Percentiles rank a stretch among this genome's conserved stretches.
These are phyloP conservation scores for Talaromyces islandicus DNA, from an alignment of 2,329 filamentous ascomycete species.

Conservation along the genomic window DNA sequence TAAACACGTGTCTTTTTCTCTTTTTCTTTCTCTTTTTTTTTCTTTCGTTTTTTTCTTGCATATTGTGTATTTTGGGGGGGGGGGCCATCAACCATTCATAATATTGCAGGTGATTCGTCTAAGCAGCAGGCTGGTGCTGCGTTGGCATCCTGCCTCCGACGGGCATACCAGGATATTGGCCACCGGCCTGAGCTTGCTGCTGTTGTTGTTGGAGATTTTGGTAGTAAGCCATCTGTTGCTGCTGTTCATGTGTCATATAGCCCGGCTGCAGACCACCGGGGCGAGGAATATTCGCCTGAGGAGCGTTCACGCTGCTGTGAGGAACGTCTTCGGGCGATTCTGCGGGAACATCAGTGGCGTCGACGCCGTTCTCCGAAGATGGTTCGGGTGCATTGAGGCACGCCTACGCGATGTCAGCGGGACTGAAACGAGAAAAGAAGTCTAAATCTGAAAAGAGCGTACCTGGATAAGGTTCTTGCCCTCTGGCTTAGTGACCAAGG, in stretches of 20 bases:
- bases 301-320: conserved; percentile 67
- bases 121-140: conserved; percentile 75
- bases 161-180: conserved; percentile 69
- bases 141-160: conserved; percentile 72
- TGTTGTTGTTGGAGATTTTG: conserved; percentile 59
- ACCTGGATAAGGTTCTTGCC: conserved; percentile 99
- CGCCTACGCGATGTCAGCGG: conserved; percentile 53
- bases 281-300: conserved; percentile 60
- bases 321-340: conserved; percentile 88
- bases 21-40: background rate
- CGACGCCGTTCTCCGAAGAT: conserved; percentile 72
- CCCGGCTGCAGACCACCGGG: conserved; percentile 65
- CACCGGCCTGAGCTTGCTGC: conserved; percentile 59
- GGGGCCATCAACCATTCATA: background rate
- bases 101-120: conserved; percentile 14
- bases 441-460: conserved; percentile 29
- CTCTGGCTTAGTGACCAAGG: conserved; percentile 94
- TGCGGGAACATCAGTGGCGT: conserved; percentile 63
- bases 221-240: conserved; percentile 76
- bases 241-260: conserved; percentile 59
- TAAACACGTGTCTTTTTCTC: conserved; percentile 5
- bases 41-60: background rate
- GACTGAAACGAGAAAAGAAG: background rate
- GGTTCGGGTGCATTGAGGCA: conserved; percentile 96
- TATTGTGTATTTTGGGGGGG: background rate